A percentile compares a stretch with the other conserved stretches of the same genome.
phyloP scores from a whole-genome alignment of 2,329 filamentous ascomycete species.

The Fusarium illudens region DNA sequence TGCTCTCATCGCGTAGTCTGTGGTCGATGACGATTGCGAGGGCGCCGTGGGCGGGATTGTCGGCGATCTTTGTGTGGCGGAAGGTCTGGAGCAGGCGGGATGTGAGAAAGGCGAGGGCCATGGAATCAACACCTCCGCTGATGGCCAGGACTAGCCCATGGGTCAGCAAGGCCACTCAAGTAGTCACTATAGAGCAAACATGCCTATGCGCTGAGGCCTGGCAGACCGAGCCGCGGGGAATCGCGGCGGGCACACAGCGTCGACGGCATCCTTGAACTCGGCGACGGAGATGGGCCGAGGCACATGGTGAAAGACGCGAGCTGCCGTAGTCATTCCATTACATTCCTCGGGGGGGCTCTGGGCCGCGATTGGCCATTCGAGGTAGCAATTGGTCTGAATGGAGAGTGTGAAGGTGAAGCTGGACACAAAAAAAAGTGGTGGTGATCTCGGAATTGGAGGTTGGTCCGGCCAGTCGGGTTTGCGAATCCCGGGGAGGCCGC shows the following conservation, averaged over 20 bases:
- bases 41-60: conserved; percentile 54
- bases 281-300: conserved; percentile 48
- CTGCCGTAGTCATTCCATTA: conserved; percentile 49
- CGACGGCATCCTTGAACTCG: conserved; percentile 59
- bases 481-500: conserved; percentile 15
- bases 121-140: conserved; percentile 96
- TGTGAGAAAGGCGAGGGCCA: conserved; percentile 86
- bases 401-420: neutral
- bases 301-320: conserved; percentile 49
- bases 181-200: conserved; percentile 15
- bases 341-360: conserved; percentile 22
- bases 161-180: neutral
- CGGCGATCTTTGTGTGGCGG: conserved; percentile 52
- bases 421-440: conserved; percentile 17
- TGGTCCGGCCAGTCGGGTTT: conserved; percentile 13
- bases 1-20: conserved; percentile 61
- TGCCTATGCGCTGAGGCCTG: conserved; percentile 54
- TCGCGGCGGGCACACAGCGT: conserved; percentile 59
- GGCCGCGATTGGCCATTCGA: conserved; percentile 29
- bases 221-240: conserved; percentile 53
- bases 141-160: conserved; percentile 72
- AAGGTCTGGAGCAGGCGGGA: conserved; percentile 53
- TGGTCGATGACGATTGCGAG: conserved; percentile 66
- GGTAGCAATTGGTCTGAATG: neutral
- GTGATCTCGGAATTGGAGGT: conserved; percentile 22